Conservation (phyloP, 169 alveolate genomes). For the Cryptosporidium bovis region DNA sequence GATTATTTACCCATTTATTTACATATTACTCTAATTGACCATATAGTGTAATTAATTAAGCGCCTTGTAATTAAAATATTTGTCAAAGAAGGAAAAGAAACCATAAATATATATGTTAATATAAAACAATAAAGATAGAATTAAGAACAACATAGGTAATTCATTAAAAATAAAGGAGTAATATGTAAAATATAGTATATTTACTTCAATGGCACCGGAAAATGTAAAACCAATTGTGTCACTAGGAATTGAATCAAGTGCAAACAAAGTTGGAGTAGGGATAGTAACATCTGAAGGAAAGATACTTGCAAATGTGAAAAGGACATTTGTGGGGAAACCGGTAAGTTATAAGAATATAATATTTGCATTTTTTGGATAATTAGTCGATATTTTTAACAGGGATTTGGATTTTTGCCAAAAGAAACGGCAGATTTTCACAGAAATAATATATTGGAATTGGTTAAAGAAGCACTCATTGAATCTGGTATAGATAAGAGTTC, state of each 20-base stretch:
- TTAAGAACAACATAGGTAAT: too few species aligned
- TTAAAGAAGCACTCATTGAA: conserved; percentile 88
- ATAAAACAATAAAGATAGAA: too few species aligned
- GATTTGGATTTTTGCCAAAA: conserved; percentile 97
- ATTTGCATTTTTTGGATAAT: not conserved
- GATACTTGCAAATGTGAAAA: conserved; percentile 94
- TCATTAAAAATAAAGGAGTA: too few species aligned
- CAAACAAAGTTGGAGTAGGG: conserved; percentile 98
- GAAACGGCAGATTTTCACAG: conserved; percentile 97
- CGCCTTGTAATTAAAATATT: too few species aligned
- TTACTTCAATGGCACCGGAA: too few species aligned
- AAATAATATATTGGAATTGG: conserved; percentile 87
- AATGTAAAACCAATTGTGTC: conserved; percentile 74
- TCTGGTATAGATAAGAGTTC: conserved; percentile 88
- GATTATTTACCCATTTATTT: too few species aligned
- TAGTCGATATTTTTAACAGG: conserved; percentile 13
- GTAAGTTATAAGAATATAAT: conserved; percentile 76
- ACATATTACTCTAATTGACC: too few species aligned
- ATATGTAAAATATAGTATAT: too few species aligned
- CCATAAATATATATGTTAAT: too few species aligned
- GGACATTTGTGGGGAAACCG: conserved; percentile 97
- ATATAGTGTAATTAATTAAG: too few species aligned
- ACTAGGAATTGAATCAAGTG: conserved; percentile 98
- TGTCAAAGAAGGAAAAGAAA: too few species aligned
- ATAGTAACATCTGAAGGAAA: conserved; percentile 92